Percentiles rank a stretch among this genome's conserved stretches.
Evolutionary conservation across 805 yeast genomes (phyloP).

Genomic region (Cephaloascus fragrans): DNA sequence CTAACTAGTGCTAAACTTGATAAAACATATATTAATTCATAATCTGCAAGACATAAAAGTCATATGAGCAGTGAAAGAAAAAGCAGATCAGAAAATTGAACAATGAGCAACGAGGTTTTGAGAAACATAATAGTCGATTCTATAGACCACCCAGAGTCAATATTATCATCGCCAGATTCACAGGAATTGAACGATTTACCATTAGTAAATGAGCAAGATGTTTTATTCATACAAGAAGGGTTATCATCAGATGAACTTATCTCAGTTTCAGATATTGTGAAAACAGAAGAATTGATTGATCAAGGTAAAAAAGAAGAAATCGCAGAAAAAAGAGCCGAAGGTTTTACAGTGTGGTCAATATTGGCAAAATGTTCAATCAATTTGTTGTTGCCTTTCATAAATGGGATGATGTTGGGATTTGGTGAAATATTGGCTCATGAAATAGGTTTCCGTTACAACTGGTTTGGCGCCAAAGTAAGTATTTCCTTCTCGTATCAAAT

Average conservation of each 20-base stretch:
- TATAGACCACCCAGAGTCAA: neutral
- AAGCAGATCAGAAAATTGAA: too few relatives aligned
- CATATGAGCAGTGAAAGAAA: too few relatives aligned
- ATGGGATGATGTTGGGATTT: constrained; percentile 92
- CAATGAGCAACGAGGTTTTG: neutral
- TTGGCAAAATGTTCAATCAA: constrained; percentile 56
- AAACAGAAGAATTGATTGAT: constrained; percentile 15
- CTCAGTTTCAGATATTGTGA: constrained; percentile 15
- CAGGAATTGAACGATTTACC: constrained; percentile 12
- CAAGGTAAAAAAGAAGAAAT: constrained; percentile 10
- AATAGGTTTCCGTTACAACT: constrained; percentile 69
- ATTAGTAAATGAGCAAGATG: constrained; percentile 11
- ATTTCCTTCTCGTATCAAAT: neutral
- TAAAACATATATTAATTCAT: too few relatives aligned
- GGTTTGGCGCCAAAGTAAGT: constrained; percentile 61
- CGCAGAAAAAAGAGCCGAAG: constrained; percentile 4
- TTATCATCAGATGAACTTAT: constrained; percentile 22
- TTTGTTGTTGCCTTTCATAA: constrained; percentile 74
- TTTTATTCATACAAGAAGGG: constrained; percentile 1
- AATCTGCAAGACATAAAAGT: too few relatives aligned
- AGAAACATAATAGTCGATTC: neutral
- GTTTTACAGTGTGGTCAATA: constrained; percentile 25
- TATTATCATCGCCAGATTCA: constrained; percentile 1
- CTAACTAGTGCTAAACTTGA: too few relatives aligned
- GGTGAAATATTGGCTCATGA: constrained; percentile 95